Percentiles rank a stretch among this genome's conserved stretches.
These are phyloP conservation scores for Copromyces sp. DNA, from an alignment of 495 filamentous ascomycete species.

Conservation along the genomic window DNA sequence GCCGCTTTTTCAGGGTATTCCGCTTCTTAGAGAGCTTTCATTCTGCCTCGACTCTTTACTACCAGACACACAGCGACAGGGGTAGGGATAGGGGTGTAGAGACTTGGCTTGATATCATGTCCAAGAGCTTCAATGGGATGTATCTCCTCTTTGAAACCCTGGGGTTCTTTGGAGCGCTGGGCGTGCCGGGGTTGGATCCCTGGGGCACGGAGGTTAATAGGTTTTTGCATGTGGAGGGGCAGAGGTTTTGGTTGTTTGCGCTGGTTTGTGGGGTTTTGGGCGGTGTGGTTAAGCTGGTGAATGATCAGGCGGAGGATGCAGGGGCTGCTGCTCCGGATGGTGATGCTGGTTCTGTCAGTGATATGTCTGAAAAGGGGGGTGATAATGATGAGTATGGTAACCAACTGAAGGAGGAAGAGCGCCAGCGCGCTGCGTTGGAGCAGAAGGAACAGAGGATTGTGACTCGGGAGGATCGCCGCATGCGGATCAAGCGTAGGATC, in stretches of 20 bases:
- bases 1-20: slow-evolving; percentile 53
- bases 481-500: slow-evolving; percentile 25
- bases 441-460: not conserved
- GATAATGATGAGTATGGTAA: not conserved
- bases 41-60: slow-evolving; percentile 29
- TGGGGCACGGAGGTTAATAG: slow-evolving; percentile 13
- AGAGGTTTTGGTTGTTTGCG: slow-evolving; percentile 56
- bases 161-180: slow-evolving; percentile 33
- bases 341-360: not conserved
- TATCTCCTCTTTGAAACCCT: slow-evolving; percentile 38
- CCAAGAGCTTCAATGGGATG: slow-evolving; percentile 34
- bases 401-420: not conserved
- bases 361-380: too few species aligned
- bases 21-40: slow-evolving; percentile 52
- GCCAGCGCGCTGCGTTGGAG: not conserved
- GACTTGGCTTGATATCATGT: slow-evolving; percentile 27
- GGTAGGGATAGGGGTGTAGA: not conserved
- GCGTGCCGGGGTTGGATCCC: slow-evolving; percentile 34
- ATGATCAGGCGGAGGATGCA: not conserved
- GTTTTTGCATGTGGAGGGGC: slow-evolving; percentile 38
- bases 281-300: slow-evolving; percentile 17
- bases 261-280: slow-evolving; percentile 27
- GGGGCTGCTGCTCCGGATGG: not conserved
- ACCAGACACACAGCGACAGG: not conserved
- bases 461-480: slow-evolving; percentile 2